A percentile compares a stretch with the other conserved stretches of the same genome.
Evolutionary conservation across 371 early-diverging fungal genomes (phyloP).

Genomic region (Circinella umbellata): DNA sequence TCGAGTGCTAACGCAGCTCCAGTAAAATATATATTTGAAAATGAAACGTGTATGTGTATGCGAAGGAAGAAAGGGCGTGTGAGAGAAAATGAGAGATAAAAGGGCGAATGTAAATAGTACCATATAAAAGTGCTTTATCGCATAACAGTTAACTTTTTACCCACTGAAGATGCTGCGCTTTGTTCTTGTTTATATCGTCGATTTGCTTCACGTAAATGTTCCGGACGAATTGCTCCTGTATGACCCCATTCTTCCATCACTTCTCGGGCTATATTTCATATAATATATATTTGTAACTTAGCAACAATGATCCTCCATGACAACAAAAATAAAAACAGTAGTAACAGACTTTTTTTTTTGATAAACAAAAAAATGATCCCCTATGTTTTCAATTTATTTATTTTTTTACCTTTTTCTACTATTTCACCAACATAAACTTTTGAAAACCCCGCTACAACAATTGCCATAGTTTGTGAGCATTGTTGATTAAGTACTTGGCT

Average conservation of each 20-base stretch:
- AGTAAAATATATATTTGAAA: too few species aligned
- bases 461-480: slow-evolving; percentile 84
- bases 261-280: slow-evolving; percentile 56
- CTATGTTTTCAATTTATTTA: too few species aligned
- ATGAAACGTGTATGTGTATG: too few species aligned
- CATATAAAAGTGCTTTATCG: not conserved
- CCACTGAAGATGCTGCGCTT: slow-evolving; percentile 1
- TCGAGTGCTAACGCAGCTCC: too few species aligned
- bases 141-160: slow-evolving; percentile 2
- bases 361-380: too few species aligned
- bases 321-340: too few species aligned
- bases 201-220: slow-evolving; percentile 91
- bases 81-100: not conserved
- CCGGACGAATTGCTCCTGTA: slow-evolving; percentile 73
- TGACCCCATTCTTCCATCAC: slow-evolving; percentile 77
- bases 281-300: not conserved
- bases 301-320: too few species aligned
- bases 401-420: slow-evolving; percentile 76
- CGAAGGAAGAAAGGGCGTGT: too few species aligned
- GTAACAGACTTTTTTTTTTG: too few species aligned
- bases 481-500: slow-evolving; percentile 82
- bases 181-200: slow-evolving; percentile 67
- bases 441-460: slow-evolving; percentile 92
- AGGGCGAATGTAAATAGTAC: not conserved
- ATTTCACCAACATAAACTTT: slow-evolving; percentile 98